A percentile compares a stretch with the other conserved stretches of the same genome.
phyloP scores from a whole-genome alignment of 2,329 filamentous ascomycete genomes.

The Curvularia hawaiiensis region DNA sequence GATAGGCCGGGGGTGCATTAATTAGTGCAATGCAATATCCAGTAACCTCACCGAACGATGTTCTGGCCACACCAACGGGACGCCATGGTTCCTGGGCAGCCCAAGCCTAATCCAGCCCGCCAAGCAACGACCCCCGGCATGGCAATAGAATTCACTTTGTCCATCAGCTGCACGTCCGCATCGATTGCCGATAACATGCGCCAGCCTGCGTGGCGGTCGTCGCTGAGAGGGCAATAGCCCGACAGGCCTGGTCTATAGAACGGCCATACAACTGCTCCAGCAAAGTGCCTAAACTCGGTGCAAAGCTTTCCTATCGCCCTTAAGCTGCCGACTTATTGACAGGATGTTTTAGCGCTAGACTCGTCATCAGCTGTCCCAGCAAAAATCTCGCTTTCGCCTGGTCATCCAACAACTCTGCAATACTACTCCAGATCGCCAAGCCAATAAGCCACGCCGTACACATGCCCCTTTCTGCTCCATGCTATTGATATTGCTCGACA shows the following conservation, averaged over 20 bases:
- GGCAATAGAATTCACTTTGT: constrained; percentile 9
- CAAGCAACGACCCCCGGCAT: constrained; percentile 8
- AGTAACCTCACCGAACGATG: constrained; percentile 24
- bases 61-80: constrained; percentile 27
- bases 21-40: constrained; percentile 36
- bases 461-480: constrained; percentile 18
- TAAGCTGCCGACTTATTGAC: constrained; percentile 3
- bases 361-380: constrained; percentile 1
- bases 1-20: constrained; percentile 23
- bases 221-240: neutral
- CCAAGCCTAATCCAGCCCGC: constrained; percentile 15
- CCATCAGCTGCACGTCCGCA: constrained; percentile 8
- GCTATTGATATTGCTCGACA: constrained; percentile 1
- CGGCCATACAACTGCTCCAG: neutral
- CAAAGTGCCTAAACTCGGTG: neutral
- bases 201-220: neutral
- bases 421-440: constrained; percentile 20
- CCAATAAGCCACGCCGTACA: constrained; percentile 23
- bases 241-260: neutral
- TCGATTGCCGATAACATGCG: neutral
- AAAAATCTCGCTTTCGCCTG: constrained; percentile 2
- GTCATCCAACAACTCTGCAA: constrained; percentile 6
- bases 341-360: constrained; percentile 2
- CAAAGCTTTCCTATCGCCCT: neutral
- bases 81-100: constrained; percentile 16